Percentiles rank a stretch among this genome's conserved stretches.
phyloP scores from a whole-genome alignment of 2,329 filamentous ascomycete genomes.

The Nothomitra cinnamomea region DNA sequence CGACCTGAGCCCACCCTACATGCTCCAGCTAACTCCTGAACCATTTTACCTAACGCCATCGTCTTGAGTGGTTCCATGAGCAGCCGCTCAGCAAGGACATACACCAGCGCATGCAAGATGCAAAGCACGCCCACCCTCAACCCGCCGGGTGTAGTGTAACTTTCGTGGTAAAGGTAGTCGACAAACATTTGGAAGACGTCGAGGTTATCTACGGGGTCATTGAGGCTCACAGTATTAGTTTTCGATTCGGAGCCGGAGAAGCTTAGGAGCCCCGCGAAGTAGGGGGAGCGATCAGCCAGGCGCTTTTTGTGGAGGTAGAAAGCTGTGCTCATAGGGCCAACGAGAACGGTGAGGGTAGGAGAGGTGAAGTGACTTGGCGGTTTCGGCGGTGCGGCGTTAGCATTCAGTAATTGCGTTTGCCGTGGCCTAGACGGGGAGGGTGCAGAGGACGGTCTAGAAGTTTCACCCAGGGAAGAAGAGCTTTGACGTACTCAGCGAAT shows the following conservation, averaged over 20 bases:
- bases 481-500: too few species aligned
- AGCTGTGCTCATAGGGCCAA: neutral
- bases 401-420: too few species aligned
- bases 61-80: neutral
- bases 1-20: too few species aligned
- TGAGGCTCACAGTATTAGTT: neutral
- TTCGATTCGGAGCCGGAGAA: neutral
- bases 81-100: neutral
- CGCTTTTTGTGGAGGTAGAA: neutral
- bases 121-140: neutral
- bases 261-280: neutral
- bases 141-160: neutral
- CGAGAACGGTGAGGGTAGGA: neutral
- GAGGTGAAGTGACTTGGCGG: neutral
- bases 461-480: too few species aligned
- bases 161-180: neutral
- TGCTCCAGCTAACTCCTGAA: neutral
- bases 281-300: neutral
- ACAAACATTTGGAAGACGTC: neutral
- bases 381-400: too few species aligned
- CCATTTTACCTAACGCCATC: neutral
- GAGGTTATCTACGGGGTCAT: neutral
- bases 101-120: neutral
- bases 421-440: too few species aligned
- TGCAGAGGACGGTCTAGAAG: too few species aligned